Evolutionary conservation across 768 basidiomycete genomes (phyloP), one percentile per base, ranked within the genome.

Genomic region (Agaricus blazei): DNA sequence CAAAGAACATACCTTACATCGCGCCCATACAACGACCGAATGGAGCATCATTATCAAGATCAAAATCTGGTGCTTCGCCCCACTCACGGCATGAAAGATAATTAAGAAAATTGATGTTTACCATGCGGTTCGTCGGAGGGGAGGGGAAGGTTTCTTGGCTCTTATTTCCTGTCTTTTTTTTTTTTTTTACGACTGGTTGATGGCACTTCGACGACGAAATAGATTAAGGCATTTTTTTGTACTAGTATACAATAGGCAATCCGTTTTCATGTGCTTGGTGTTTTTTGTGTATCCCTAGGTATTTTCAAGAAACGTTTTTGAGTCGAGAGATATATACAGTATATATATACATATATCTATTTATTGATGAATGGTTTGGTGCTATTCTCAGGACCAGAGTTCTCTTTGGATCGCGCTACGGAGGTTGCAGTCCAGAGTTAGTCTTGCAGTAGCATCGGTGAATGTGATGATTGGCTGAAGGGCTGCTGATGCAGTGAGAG

Each of bases 1-100:
- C n/a, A 2, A 52, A 43, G 43, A 52, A 44, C 15, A 24, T 42
- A 14, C 29, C 52, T 4, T 52, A 52, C 23, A 23, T 52, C 11
- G 52, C 52, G 14, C 52, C 52, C 12, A 52, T 52, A 12, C 52
- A 52, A n/a, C 29, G 52, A 45, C 52, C 52, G 9, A 36, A 29
- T 26, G 52, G 52, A 27, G 52, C 52, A 23, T 31, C 43, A 4
- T 42, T 52, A 5, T 36, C 52, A 27, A 44, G 52, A 52, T 52
- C 52, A 14, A 52, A 52, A 29, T 52, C 52, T 36, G 52, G 52
- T 36, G 52, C 43, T 6, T 52, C 52, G 8, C 24, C 52, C 3
- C 52, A 36, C 44, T 45, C 52, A 52, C 52, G 52, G 37, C 52
- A 52, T 5, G 43, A 24, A 52, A 43, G 31, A 52, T 34, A 34